Percentiles rank a stretch among this genome's conserved stretches.
phyloP scores from a whole-genome alignment of 768 basidiomycete genomes.

The Lepiota venenata region DNA sequence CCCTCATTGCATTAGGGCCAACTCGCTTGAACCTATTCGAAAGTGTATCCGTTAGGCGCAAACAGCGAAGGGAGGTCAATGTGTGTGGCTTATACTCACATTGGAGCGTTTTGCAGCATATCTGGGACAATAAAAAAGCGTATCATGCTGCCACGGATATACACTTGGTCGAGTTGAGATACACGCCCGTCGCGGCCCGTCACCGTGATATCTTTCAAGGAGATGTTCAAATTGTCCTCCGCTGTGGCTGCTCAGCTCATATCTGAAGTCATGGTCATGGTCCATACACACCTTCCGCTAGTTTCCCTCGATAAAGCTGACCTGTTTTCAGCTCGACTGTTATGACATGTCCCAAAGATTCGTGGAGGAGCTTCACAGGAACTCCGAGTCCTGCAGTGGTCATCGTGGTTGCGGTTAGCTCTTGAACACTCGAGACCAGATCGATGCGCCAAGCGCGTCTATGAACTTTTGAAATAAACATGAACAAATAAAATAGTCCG shows the following conservation, averaged over 20 bases:
- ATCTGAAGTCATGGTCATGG: slow-evolving; percentile 3
- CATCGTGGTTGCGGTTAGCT: slow-evolving; percentile 31
- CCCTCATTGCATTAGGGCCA: slow-evolving; percentile 97
- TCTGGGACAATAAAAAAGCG: slow-evolving; percentile 99
- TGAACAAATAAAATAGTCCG: no score
- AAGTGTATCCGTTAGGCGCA: neutral
- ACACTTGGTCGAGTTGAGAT: slow-evolving; percentile 97
- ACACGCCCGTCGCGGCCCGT: slow-evolving; percentile 98
- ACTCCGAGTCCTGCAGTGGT: slow-evolving; percentile 77
- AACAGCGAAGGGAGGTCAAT: no score
- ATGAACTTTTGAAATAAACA: no score
- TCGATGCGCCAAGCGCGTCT: no score
- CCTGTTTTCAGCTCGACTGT: slow-evolving; percentile 99
- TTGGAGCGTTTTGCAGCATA: slow-evolving; percentile 98
- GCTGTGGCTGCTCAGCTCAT: slow-evolving; percentile 47
- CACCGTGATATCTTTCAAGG: slow-evolving; percentile 93
- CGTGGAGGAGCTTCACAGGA: slow-evolving; percentile 94
- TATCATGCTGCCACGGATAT: slow-evolving; percentile 97
- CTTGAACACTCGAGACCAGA: no score
- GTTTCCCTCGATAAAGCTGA: slow-evolving; percentile 94
- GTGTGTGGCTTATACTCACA: slow-evolving; percentile 44
- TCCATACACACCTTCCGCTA: slow-evolving; percentile 79
- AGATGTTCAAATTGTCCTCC: slow-evolving; percentile 98
- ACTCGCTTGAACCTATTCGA: slow-evolving; percentile 92
- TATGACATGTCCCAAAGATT: slow-evolving; percentile 93